phyloP scores from a whole-genome alignment of 495 filamentous ascomycete species.

The Jackrogersella multiformis region DNA sequence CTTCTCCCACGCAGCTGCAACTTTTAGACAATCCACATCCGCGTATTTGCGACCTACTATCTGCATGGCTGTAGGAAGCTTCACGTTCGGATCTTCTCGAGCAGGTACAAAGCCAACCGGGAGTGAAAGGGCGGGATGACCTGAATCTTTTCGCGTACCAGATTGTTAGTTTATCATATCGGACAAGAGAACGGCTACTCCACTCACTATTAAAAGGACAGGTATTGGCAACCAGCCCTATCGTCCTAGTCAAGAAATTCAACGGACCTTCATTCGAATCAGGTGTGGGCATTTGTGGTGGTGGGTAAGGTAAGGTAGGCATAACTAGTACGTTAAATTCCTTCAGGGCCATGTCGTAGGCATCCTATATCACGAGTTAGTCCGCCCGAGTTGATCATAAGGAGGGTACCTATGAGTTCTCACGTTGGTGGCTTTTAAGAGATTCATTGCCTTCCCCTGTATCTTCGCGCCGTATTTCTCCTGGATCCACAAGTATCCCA shows the following conservation, averaged over 20 bases:
- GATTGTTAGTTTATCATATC: background rate
- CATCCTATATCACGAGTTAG: constrained; percentile 41
- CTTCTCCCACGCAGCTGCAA: constrained; percentile 63
- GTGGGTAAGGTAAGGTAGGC: constrained; percentile 53
- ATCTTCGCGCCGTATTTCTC: constrained; percentile 44
- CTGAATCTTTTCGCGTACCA: constrained; percentile 49
- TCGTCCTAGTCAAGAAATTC: constrained; percentile 52
- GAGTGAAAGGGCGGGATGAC: constrained; percentile 66
- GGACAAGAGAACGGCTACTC: too few relatives aligned
- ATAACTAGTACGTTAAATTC: constrained; percentile 59
- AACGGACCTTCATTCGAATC: constrained; percentile 45
- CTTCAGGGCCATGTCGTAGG: constrained; percentile 55
- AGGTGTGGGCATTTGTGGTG: constrained; percentile 32
- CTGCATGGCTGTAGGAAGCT: constrained; percentile 66
- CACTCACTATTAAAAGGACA: constrained; percentile 59
- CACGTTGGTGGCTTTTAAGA: constrained; percentile 38
- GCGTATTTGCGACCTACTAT: constrained; percentile 63
- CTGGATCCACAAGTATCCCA: constrained; percentile 45
- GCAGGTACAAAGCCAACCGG: constrained; percentile 62
- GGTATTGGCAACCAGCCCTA: constrained; percentile 63
- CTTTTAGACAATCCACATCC: constrained; percentile 59
- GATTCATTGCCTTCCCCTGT: constrained; percentile 46
- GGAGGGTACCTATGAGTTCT: background rate
- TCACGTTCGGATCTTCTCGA: constrained; percentile 53
- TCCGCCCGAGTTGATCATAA: background rate